Percentiles rank a stretch among this genome's conserved stretches.
phyloP scores from a whole-genome alignment of 768 basidiomycete species.

The Leccinum uliginosum region DNA sequence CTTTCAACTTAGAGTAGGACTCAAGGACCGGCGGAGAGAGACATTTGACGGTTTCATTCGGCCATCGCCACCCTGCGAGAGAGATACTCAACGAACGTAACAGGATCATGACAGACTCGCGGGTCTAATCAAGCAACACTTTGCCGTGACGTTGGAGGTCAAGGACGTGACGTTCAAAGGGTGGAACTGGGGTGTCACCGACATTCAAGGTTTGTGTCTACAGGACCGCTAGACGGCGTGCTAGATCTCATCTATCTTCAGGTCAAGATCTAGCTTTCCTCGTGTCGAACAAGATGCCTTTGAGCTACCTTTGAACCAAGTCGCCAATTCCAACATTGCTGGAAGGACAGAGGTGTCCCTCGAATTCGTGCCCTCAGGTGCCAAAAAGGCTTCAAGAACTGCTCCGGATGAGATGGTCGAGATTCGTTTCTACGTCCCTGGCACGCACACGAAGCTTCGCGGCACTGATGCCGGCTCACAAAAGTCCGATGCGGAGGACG shows the following conservation, averaged over 20 bases:
- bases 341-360: constrained; percentile 98
- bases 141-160: constrained; percentile 77
- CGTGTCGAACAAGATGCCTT: constrained; percentile 84
- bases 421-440: constrained; percentile 95
- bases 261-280: constrained; percentile 90
- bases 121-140: constrained; percentile 79
- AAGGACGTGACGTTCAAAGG: constrained; percentile 89
- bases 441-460: constrained; percentile 56
- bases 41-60: constrained; percentile 93
- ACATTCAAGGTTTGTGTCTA: constrained; percentile 75
- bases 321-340: constrained; percentile 97
- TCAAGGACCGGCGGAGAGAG: constrained; percentile 72
- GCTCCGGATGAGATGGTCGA: constrained; percentile 86
- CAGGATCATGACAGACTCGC: constrained; percentile 91
- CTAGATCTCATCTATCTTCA: constrained; percentile 28
- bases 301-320: constrained; percentile 78
- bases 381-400: constrained; percentile 40
- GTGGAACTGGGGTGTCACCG: constrained; percentile 98
- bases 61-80: neutral
- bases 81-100: neutral
- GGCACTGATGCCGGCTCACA: constrained; percentile 73
- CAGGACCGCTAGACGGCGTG: neutral
- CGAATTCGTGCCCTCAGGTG: constrained; percentile 66
- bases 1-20: constrained; percentile 82
- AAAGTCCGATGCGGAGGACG: constrained; percentile 64